phyloP scores from a whole-genome alignment of 495 filamentous ascomycete genomes.

The Penicillium paradoxum region DNA sequence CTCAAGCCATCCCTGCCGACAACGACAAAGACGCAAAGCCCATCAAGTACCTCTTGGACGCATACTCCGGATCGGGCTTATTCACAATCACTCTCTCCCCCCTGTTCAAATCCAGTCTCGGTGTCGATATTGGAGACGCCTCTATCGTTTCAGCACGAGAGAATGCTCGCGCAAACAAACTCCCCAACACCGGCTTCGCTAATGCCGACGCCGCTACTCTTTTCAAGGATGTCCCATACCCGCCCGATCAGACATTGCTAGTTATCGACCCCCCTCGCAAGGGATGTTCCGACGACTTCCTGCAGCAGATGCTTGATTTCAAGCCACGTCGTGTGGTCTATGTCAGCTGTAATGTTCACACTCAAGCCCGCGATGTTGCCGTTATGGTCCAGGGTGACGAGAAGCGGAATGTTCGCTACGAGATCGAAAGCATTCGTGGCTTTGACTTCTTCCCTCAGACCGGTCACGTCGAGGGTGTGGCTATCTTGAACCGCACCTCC shows the following conservation, averaged over 20 bases:
- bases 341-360: slow-evolving; percentile 96
- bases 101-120: slow-evolving; percentile 65
- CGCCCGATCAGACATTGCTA: slow-evolving; percentile 75
- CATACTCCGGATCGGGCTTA: slow-evolving; percentile 93
- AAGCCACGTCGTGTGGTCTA: slow-evolving; percentile 78
- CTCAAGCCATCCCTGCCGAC: slow-evolving; percentile 57
- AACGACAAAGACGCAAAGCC: slow-evolving; percentile 31
- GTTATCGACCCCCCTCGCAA: slow-evolving; percentile 94
- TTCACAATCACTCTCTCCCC: slow-evolving; percentile 91
- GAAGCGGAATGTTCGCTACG: slow-evolving; percentile 56
- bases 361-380: slow-evolving; percentile 89
- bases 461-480: slow-evolving; percentile 92
- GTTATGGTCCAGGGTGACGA: slow-evolving; percentile 65
- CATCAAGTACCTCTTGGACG: slow-evolving; percentile 87
- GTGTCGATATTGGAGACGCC: slow-evolving; percentile 64
- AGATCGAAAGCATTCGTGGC: slow-evolving; percentile 85
- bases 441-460: slow-evolving; percentile 99
- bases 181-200: slow-evolving; percentile 71
- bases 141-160: slow-evolving; percentile 69
- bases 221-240: slow-evolving; percentile 68
- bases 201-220: slow-evolving; percentile 78
- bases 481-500: slow-evolving; percentile 54
- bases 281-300: slow-evolving; percentile 82
- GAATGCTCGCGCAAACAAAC: slow-evolving; percentile 73
- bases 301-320: slow-evolving; percentile 71